Evolutionary conservation across 345 rosid genomes (phyloP).

Genomic region (Geranium rotundifolium): DNA sequence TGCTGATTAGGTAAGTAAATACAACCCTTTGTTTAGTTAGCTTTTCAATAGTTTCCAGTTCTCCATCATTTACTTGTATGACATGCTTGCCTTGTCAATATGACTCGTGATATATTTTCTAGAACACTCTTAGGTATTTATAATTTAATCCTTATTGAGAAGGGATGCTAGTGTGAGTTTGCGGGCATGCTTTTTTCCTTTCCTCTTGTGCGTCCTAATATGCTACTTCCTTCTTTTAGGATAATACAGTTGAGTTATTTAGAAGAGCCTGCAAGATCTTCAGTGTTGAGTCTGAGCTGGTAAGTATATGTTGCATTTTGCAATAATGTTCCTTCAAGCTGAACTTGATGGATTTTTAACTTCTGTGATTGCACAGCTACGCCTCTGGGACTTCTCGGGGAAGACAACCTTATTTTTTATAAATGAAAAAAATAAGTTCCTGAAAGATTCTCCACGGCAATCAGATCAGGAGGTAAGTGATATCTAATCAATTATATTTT

Average conservation of each 20-base stretch:
- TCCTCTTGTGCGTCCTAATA: not conserved
- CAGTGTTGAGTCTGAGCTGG: conserved; percentile 74
- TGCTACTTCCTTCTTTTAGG: conserved; percentile 30
- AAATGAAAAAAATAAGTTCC: conserved; percentile 40
- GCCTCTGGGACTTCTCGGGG: conserved; percentile 90
- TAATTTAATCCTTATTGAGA: not conserved
- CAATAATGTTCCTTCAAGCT: conserved; percentile 6
- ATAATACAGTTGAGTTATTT: conserved; percentile 73
- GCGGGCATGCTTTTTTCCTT: not conserved
- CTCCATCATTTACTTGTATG: too few species aligned
- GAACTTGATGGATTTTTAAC: conserved; percentile 14
- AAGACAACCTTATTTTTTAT: conserved; percentile 48
- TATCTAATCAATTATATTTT: conserved; percentile 1
- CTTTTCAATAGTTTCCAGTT: too few species aligned
- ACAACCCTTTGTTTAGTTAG: too few species aligned
- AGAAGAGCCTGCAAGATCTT: conserved; percentile 96
- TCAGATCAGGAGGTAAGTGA: conserved; percentile 73
- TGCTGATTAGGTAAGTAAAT: too few species aligned
- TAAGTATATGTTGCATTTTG: conserved; percentile 20
- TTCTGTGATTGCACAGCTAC: conserved; percentile 44
- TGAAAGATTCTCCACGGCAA: conserved; percentile 48
- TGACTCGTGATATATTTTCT: too few species aligned
- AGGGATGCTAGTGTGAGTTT: not conserved
- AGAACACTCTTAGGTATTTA: too few species aligned
- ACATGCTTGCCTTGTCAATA: too few species aligned